Evolutionary conservation across 176 grass and related monocot species (phyloP).

Genomic region (Juncus effusus): DNA sequence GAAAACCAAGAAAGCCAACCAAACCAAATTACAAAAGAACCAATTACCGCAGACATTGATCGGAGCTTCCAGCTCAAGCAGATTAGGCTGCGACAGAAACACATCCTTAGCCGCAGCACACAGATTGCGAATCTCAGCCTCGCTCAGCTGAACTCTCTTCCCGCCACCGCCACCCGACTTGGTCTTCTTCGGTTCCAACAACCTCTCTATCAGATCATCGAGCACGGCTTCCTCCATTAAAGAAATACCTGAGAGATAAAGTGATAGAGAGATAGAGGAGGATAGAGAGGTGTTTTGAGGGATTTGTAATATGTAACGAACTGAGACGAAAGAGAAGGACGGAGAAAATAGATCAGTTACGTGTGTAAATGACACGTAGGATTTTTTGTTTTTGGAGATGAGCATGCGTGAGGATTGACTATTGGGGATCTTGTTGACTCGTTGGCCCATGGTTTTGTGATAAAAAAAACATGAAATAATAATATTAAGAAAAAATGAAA

Average conservation of each 20-base stretch:
- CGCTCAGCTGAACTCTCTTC: slow-evolving; percentile 59
- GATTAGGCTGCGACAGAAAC: slow-evolving; percentile 74
- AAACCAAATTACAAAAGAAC: not conserved
- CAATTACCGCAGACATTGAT: slow-evolving; percentile 84
- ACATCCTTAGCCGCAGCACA: slow-evolving; percentile 69
- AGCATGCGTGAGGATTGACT: too few species aligned
- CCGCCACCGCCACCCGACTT: slow-evolving; percentile 12
- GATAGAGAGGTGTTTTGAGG: not conserved
- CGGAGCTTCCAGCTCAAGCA: slow-evolving; percentile 84
- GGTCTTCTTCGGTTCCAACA: slow-evolving; percentile 57
- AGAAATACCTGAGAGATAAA: not conserved
- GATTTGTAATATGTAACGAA: not conserved
- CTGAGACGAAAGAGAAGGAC: not conserved
- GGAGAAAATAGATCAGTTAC: not conserved
- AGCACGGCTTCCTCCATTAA: slow-evolving; percentile 47
- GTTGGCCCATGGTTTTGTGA: too few species aligned
- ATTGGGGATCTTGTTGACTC: too few species aligned
- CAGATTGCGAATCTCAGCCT: slow-evolving; percentile 72
- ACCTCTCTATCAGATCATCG: slow-evolving; percentile 65
- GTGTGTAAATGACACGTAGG: too few species aligned
- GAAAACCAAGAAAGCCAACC: not conserved
- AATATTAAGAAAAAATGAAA: too few species aligned
- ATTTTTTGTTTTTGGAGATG: too few species aligned
- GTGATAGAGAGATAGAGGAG: not conserved
- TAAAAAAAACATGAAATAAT: too few species aligned